Evolutionary conservation across 768 basidiomycete species (phyloP).

Genomic region (Hemileccinum rubropunctum): DNA sequence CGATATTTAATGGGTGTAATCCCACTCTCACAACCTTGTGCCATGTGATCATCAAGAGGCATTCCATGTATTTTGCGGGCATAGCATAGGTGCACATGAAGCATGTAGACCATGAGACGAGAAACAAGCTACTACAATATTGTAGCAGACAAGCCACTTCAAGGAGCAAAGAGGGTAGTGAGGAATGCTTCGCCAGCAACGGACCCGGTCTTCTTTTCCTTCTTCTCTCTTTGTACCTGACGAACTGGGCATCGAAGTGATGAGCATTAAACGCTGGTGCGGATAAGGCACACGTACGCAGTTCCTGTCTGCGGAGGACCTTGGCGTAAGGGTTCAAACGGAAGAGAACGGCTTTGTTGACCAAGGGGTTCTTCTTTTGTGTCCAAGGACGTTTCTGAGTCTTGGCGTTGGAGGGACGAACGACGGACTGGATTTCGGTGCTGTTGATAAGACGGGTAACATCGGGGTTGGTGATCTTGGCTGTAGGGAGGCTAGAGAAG

Average conservation of each 20-base stretch:
- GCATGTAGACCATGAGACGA: conserved; percentile 9
- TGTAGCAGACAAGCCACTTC: conserved; percentile 27
- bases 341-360: conserved; percentile 93
- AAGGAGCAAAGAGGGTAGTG: conserved; percentile 81
- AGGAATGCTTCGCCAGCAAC: conserved; percentile 83
- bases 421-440: conserved; percentile 95
- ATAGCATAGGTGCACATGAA: conserved; percentile 16
- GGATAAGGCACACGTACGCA: conserved; percentile 56
- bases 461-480: conserved; percentile 97
- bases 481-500: conserved; percentile 71
- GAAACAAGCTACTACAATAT: conserved; percentile 5
- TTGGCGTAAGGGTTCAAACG: conserved; percentile 99
- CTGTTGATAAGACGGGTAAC: conserved; percentile 98
- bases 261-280: background rate
- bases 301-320: conserved; percentile 84
- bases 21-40: too few species aligned
- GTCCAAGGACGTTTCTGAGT: conserved; percentile 92
- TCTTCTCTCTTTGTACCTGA: conserved; percentile 59
- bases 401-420: conserved; percentile 86
- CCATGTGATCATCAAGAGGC: too few species aligned
- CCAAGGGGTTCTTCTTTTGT: conserved; percentile 98
- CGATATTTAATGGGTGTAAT: too few species aligned
- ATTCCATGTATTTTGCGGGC: conserved; percentile 11
- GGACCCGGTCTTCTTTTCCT: conserved; percentile 60
- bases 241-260: conserved; percentile 50